Base-by-base conservation (phyloP, 257 asterid species). In the Solanum raphanifolium region DNA sequence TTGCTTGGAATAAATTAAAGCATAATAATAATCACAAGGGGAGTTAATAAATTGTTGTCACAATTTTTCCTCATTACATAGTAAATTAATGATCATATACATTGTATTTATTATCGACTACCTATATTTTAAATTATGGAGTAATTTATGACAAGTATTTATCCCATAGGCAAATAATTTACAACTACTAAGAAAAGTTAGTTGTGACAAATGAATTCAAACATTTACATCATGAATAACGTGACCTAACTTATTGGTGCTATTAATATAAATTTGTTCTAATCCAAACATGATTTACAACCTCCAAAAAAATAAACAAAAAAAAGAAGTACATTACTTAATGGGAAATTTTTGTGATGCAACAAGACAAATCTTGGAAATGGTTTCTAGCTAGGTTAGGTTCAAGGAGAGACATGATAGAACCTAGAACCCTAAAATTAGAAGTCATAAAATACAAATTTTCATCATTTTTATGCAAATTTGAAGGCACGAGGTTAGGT, bases 401-500 rank as follows among this genome's bases (percentile, higher is more conserved):
- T 87, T 85, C 86, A 85, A 69, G n/a, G 87, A 78, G 66, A 84
- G 87, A 90, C 91, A 90, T 79, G 71, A 86, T 82, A 62, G 68
- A 83, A 88, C 86, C 74, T 86, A 82, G 79, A 88, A 88, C 69
- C 85, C 86, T 81, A 66, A 55, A 38, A 68, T 21, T 58, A 62
- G 36, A 38, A 79, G 72, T 86, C 89, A 90, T 83, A 94, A 91
- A 89, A 81, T 87, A 71, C 12, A 41, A 72, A 62, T 65, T 38
- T 41, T 86, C 35, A 86, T 85, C 86, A 89, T 84, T 39, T 65
- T 88, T 82, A 88, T 92, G 92, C 90, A 89, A 91, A 92, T 91
- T 93, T 90, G 89, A 91, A 88, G 94, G 95, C 93, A 92, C 93
- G 95, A 92, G 95, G 95, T 43, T 43, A 41, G 87, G 55, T 23